phyloP scores from a whole-genome alignment of 371 early-diverging fungal genomes.

The Lichtheimia ornata region DNA sequence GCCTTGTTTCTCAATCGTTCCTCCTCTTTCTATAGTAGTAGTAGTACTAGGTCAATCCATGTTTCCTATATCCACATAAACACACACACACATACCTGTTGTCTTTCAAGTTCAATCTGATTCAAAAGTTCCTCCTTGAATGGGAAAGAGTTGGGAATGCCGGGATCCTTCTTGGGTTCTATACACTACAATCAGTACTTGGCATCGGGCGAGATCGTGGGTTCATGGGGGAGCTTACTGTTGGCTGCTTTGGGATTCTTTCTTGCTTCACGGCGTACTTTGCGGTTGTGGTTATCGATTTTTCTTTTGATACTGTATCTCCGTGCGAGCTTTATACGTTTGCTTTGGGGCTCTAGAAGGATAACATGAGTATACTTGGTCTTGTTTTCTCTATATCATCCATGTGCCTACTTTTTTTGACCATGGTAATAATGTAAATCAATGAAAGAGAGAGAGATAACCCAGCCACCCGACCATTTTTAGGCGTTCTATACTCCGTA shows the following conservation, averaged over 20 bases:
- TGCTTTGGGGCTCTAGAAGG: slow-evolving; percentile 48
- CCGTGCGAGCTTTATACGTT: slow-evolving; percentile 68
- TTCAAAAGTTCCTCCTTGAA: slow-evolving; percentile 55
- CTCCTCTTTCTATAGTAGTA: slow-evolving; percentile 19
- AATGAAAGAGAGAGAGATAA: slow-evolving; percentile 3
- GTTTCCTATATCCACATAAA: background rate
- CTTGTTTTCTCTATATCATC: background rate
- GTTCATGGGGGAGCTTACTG: slow-evolving; percentile 30
- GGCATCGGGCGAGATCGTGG: no score
- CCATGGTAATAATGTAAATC: slow-evolving; percentile 7
- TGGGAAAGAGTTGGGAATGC: slow-evolving; percentile 56
- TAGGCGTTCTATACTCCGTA: background rate
- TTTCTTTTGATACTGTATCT: slow-evolving; percentile 77
- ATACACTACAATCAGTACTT: background rate
- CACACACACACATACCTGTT: slow-evolving; percentile 18
- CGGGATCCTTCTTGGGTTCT: slow-evolving; percentile 52
- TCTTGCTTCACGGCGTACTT: slow-evolving; percentile 70
- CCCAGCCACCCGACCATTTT: background rate
- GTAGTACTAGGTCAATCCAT: background rate
- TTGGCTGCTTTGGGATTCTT: slow-evolving; percentile 56
- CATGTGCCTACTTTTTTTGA: slow-evolving; percentile 8
- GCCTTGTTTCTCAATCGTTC: slow-evolving; percentile 26
- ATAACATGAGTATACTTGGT: background rate
- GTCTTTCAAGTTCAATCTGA: slow-evolving; percentile 51
- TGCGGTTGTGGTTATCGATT: slow-evolving; percentile 77